These are phyloP conservation scores for Lolium rigidum DNA, from an alignment of 176 grass and related monocot species.

Conservation along the genomic window DNA sequence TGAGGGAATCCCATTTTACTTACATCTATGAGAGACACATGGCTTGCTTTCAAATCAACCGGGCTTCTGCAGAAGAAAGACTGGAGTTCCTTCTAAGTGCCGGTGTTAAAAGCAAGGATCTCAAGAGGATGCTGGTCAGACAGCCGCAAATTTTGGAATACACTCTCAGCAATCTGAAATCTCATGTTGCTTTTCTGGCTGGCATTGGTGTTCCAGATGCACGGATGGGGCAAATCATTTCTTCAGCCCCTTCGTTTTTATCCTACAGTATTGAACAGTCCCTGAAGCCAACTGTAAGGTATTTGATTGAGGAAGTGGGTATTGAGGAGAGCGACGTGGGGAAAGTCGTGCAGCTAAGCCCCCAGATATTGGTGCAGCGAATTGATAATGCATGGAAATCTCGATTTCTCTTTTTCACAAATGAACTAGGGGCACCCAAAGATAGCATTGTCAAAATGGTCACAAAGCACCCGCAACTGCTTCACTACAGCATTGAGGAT, in stretches of 20 bases:
- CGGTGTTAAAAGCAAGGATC: constrained; percentile 90
- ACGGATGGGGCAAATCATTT: constrained; percentile 79
- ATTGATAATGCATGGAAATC: constrained; percentile 88
- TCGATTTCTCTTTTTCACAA: constrained; percentile 80
- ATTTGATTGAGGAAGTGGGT: constrained; percentile 90
- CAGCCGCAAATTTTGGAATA: constrained; percentile 96
- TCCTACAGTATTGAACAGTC: constrained; percentile 92
- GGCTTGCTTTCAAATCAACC: constrained; percentile 81
- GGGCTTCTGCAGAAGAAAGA: constrained; percentile 83
- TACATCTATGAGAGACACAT: constrained; percentile 88
- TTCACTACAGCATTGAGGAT: constrained; percentile 98
- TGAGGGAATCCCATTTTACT: constrained; percentile 85
- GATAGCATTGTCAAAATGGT: constrained; percentile 95
- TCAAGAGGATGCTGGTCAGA: constrained; percentile 85
- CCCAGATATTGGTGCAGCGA: constrained; percentile 91
- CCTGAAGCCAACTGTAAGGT: constrained; percentile 81
- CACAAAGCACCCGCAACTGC: constrained; percentile 91
- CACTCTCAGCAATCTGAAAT: constrained; percentile 81
- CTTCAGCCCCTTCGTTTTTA: constrained; percentile 82
- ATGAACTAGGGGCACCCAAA: constrained; percentile 85
- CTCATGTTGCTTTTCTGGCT: constrained; percentile 84
- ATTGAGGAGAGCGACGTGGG: constrained; percentile 80
- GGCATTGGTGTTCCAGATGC: constrained; percentile 64
- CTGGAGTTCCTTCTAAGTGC: constrained; percentile 69
- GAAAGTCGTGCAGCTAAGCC: constrained; percentile 95